phyloP scores from a whole-genome alignment of 2,329 filamentous ascomycete genomes.

The Lasiodiplodia gonubiensis region DNA sequence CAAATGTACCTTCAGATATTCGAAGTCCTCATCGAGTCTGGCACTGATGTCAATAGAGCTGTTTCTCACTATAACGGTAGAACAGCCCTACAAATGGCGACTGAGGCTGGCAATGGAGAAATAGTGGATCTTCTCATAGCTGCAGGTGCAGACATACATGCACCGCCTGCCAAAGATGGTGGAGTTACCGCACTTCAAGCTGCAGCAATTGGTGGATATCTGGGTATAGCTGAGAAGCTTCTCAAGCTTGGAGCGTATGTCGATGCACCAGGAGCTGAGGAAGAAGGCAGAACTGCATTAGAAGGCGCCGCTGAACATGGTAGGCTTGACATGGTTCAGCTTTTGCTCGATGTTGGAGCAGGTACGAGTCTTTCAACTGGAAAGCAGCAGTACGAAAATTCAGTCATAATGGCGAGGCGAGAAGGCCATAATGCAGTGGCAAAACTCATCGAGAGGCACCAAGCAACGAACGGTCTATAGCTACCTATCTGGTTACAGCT shows the following conservation, averaged over 20 bases:
- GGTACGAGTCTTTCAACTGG: background rate
- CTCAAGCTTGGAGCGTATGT: conserved; percentile 35
- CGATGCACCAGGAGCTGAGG: conserved; percentile 32
- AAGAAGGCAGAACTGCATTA: conserved; percentile 37
- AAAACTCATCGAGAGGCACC: background rate
- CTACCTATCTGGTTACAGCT: too few relatives aligned
- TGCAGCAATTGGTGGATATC: conserved; percentile 36
- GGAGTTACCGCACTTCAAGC: conserved; percentile 39
- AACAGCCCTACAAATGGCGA: too few relatives aligned
- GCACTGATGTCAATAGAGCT: too few relatives aligned
- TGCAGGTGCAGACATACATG: conserved; percentile 29
- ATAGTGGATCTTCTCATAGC: too few relatives aligned
- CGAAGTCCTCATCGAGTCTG: too few relatives aligned
- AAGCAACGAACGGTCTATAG: background rate
- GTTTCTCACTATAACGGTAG: too few relatives aligned
- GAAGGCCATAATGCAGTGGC: conserved; percentile 1
- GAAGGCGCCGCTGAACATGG: conserved; percentile 40
- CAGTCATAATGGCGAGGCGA: background rate
- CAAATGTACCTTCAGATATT: too few relatives aligned
- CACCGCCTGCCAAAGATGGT: background rate
- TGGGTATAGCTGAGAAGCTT: conserved; percentile 34
- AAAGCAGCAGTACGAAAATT: background rate
- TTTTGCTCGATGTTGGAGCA: conserved; percentile 37
- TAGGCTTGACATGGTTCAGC: conserved; percentile 38
- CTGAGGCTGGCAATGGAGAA: too few relatives aligned